These are phyloP conservation scores for Yarrowia keelungensis DNA, from an alignment of 805 yeast species.

Conservation along the genomic window DNA sequence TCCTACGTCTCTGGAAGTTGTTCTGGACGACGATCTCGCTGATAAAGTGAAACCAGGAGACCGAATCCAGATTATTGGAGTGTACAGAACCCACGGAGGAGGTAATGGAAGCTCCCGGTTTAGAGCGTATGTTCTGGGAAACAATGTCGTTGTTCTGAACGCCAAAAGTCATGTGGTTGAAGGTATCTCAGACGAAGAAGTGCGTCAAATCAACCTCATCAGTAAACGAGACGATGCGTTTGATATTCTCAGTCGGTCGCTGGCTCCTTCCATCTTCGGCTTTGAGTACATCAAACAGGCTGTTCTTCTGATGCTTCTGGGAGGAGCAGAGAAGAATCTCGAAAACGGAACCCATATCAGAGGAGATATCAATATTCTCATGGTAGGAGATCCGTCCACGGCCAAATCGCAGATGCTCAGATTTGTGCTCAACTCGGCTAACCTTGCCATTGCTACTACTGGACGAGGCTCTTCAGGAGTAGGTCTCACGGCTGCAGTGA, in stretches of 20 bases:
- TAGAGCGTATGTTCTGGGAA: slow-evolving; percentile 82
- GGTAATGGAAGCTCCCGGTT: slow-evolving; percentile 68
- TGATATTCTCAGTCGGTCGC: slow-evolving; percentile 78
- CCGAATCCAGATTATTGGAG: slow-evolving; percentile 91
- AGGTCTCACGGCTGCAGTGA: slow-evolving; percentile 97
- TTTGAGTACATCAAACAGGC: slow-evolving; percentile 91
- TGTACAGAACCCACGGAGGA: slow-evolving; percentile 89
- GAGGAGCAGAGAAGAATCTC: slow-evolving; percentile 93
- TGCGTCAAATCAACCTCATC: slow-evolving; percentile 82
- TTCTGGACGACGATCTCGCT: slow-evolving; percentile 94
- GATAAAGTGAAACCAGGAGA: slow-evolving; percentile 96
- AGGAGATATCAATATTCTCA: slow-evolving; percentile 93
- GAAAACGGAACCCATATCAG: slow-evolving; percentile 96
- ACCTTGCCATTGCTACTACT: slow-evolving; percentile 95
- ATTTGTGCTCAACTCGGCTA: slow-evolving; percentile 92
- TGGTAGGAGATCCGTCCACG: slow-evolving; percentile 99
- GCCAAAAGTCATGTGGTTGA: slow-evolving; percentile 74
- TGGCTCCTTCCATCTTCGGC: slow-evolving; percentile 97
- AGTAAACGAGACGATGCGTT: slow-evolving; percentile 75
- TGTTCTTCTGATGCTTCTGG: slow-evolving; percentile 84
- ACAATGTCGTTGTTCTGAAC: slow-evolving; percentile 86
- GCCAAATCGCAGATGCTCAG: slow-evolving; percentile 96
- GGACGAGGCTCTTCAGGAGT: slow-evolving; percentile 99
- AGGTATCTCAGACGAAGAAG: slow-evolving; percentile 76
- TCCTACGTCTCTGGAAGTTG: slow-evolving; percentile 89